These are phyloP conservation scores for Combretum micranthum DNA, from an alignment of 345 rosid species.

Conservation along the genomic window DNA sequence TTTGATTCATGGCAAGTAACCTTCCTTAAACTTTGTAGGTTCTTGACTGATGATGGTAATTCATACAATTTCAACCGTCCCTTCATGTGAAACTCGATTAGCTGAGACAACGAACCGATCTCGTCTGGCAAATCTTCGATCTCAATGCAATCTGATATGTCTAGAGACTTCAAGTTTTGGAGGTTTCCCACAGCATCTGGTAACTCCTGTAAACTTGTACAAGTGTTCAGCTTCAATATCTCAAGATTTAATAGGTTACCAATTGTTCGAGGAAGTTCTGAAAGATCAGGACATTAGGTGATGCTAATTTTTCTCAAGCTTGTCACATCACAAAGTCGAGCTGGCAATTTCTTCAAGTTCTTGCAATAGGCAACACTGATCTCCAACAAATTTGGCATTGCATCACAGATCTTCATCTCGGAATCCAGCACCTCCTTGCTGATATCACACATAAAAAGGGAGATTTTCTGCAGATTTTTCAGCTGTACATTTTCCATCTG, in stretches of 20 bases:
- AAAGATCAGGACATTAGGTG: conserved; percentile 49
- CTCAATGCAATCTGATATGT: conserved; percentile 39
- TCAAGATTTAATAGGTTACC: conserved; percentile 32
- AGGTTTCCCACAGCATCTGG: conserved; percentile 36
- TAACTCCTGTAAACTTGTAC: conserved; percentile 29
- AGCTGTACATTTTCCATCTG: conserved; percentile 7
- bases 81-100: conserved; percentile 39
- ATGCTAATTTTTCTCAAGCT: conserved; percentile 39
- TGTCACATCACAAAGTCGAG: conserved; percentile 20
- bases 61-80: conserved; percentile 27
- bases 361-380: conserved; percentile 44
- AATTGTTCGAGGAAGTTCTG: conserved; percentile 29
- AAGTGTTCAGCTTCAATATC: conserved; percentile 35
- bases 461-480: conserved; percentile 30
- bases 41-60: conserved; percentile 28
- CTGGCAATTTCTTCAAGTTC: conserved; percentile 31
- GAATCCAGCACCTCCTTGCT: conserved; percentile 14
- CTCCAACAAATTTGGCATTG: conserved; percentile 38
- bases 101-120: conserved; percentile 31
- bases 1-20: conserved; percentile 51
- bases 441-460: conserved; percentile 38
- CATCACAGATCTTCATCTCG: conserved; percentile 5
- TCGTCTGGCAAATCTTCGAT: conserved; percentile 29
- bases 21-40: conserved; percentile 23
- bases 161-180: conserved; percentile 22